Conservation (phyloP, 2,329 filamentous ascomycete species). For the Bimuria novae-zelandiae region DNA sequence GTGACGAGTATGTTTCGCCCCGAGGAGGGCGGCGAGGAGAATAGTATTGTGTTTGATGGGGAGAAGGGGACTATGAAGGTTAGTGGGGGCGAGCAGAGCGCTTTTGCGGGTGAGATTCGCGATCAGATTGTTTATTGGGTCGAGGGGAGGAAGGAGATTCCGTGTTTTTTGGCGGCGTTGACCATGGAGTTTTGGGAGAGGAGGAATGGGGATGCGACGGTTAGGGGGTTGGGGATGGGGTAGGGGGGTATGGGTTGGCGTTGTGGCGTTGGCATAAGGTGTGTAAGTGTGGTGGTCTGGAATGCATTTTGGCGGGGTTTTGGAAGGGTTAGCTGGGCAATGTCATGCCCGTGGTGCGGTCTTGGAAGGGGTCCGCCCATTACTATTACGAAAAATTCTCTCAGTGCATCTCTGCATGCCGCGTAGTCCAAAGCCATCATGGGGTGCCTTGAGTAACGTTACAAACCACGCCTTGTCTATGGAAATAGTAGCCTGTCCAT, state of each 20-base stretch:
- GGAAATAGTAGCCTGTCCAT: neutral
- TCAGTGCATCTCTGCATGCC: neutral
- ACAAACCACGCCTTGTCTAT: too few species aligned
- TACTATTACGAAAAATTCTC: too few species aligned
- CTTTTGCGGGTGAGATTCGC: constrained; percentile 82
- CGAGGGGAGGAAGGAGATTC: constrained; percentile 88
- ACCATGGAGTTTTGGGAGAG: constrained; percentile 93
- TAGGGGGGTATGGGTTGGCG: neutral
- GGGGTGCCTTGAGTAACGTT: too few species aligned
- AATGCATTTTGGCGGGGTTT: neutral
- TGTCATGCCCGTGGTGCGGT: too few species aligned
- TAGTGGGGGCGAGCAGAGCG: constrained; percentile 81
- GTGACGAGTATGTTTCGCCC: constrained; percentile 87
- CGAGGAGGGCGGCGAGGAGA: constrained; percentile 61
- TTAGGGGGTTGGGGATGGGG: neutral
- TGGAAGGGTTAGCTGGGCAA: too few species aligned
- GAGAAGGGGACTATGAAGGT: constrained; percentile 98
- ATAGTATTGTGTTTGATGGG: constrained; percentile 80
- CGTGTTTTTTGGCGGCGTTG: constrained; percentile 87
- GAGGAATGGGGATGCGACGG: constrained; percentile 30
- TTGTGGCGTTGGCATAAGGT: neutral
- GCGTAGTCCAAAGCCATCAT: too few species aligned
- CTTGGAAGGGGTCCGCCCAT: neutral
- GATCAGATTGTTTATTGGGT: constrained; percentile 96
- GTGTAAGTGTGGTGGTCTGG: neutral